These are phyloP conservation scores for Amauroascus verrucosus DNA, from an alignment of 2,329 filamentous ascomycete genomes.

Conservation along the genomic window DNA sequence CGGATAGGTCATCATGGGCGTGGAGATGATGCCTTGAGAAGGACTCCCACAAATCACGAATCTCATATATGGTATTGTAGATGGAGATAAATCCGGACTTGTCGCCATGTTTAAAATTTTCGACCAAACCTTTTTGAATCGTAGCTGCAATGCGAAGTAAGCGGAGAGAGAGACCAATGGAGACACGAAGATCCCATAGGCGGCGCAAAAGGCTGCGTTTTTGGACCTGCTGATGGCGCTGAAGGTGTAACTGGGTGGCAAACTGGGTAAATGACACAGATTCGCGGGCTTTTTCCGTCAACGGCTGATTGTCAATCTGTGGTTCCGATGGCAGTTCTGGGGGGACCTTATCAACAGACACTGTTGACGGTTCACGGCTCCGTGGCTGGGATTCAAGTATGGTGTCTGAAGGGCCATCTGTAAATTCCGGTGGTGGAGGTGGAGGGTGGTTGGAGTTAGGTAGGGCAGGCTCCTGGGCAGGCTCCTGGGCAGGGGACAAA, in stretches of 20 bases:
- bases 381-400: neutral
- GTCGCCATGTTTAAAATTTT: slow-evolving; percentile 38
- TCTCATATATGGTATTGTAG: slow-evolving; percentile 36
- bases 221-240: slow-evolving; percentile 34
- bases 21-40: slow-evolving; percentile 26
- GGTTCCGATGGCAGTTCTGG: slow-evolving; percentile 11
- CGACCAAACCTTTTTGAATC: slow-evolving; percentile 37
- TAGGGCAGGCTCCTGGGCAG: neutral
- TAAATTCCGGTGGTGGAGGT: neutral
- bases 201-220: slow-evolving; percentile 33
- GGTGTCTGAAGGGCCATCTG: neutral
- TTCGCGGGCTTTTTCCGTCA: slow-evolving; percentile 19
- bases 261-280: slow-evolving; percentile 39
- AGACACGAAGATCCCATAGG: slow-evolving; percentile 33
- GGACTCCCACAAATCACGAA: slow-evolving; percentile 35
- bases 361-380: slow-evolving; percentile 20
- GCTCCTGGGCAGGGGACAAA: neutral
- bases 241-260: slow-evolving; percentile 34
- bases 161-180: slow-evolving; percentile 35
- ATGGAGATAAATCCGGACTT: slow-evolving; percentile 36
- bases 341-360: slow-evolving; percentile 13
- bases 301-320: slow-evolving; percentile 13
- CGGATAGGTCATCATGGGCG: slow-evolving; percentile 28
- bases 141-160: slow-evolving; percentile 34
- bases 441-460: no score